phyloP scores from a whole-genome alignment of 805 yeast species.

The Metschnikowia matae region DNA sequence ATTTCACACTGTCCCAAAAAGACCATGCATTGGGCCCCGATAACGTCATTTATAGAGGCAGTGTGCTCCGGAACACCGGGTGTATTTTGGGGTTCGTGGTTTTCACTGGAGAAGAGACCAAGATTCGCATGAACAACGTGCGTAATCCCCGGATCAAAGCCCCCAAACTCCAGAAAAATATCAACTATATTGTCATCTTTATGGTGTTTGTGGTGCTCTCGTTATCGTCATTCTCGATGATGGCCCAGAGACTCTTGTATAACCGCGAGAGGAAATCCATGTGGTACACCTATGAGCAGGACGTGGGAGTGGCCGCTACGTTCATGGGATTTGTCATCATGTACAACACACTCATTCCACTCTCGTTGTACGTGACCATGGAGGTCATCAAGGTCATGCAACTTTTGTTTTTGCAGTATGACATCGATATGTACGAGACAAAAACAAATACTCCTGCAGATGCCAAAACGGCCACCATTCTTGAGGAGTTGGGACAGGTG shows the following conservation, averaged over 20 bases:
- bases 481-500: constrained; percentile 96
- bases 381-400: constrained; percentile 92
- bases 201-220: constrained; percentile 81
- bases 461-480: constrained; percentile 89
- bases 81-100: constrained; percentile 73
- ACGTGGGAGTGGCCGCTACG: constrained; percentile 83
- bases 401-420: constrained; percentile 75
- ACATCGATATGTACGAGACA: constrained; percentile 89
- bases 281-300: constrained; percentile 74
- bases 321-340: constrained; percentile 94
- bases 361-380: constrained; percentile 93
- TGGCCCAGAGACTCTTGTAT: constrained; percentile 64
- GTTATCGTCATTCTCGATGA: constrained; percentile 73
- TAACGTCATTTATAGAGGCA: constrained; percentile 87
- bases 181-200: constrained; percentile 77
- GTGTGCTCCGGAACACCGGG: constrained; percentile 80
- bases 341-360: constrained; percentile 94
- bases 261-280: constrained; percentile 35
- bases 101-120: constrained; percentile 94
- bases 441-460: constrained; percentile 88
- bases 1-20: constrained; percentile 40
- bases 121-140: constrained; percentile 91
- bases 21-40: constrained; percentile 66
- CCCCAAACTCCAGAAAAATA: constrained; percentile 80
- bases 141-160: constrained; percentile 88